Evolutionary conservation across 169 alveolate genomes (phyloP).

Genomic region (Cryptosporidium baileyi): DNA sequence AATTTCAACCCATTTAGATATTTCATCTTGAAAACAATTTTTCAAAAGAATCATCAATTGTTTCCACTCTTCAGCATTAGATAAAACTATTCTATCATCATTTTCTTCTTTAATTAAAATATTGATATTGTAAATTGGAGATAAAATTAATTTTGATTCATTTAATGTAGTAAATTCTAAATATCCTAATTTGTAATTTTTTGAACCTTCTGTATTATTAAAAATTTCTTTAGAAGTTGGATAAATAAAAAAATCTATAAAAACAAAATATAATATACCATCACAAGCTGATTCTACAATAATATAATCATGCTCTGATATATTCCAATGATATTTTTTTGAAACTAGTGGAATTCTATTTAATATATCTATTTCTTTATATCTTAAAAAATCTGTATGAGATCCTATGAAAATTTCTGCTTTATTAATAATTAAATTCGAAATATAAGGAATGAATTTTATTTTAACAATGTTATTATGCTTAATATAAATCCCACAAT

Average conservation of each 20-base stretch:
- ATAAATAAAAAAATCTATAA: neutral
- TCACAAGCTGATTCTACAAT: slow-evolving; percentile 51
- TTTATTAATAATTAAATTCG: neutral
- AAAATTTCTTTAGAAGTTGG: neutral
- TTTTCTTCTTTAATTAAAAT: too few species aligned
- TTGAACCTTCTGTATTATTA: neutral
- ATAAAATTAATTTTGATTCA: neutral
- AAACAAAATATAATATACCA: slow-evolving; percentile 51
- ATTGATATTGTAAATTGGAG: slow-evolving; percentile 30
- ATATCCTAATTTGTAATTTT: neutral
- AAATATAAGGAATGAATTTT: neutral
- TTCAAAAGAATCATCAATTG: neutral
- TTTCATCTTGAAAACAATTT: neutral
- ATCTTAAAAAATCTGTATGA: slow-evolving; percentile 38
- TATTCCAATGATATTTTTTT: slow-evolving; percentile 31
- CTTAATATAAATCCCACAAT: slow-evolving; percentile 24
- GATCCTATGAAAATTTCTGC: slow-evolving; percentile 9
- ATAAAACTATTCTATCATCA: neutral
- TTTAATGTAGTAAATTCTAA: neutral
- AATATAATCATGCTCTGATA: neutral
- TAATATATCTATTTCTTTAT: neutral
- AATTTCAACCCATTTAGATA: slow-evolving; percentile 37
- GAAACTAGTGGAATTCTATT: slow-evolving; percentile 24
- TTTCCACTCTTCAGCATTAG: neutral
- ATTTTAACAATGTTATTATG: neutral